Conservation (phyloP, 352 stramenopile species). For the Blastocystis sp. region DNA sequence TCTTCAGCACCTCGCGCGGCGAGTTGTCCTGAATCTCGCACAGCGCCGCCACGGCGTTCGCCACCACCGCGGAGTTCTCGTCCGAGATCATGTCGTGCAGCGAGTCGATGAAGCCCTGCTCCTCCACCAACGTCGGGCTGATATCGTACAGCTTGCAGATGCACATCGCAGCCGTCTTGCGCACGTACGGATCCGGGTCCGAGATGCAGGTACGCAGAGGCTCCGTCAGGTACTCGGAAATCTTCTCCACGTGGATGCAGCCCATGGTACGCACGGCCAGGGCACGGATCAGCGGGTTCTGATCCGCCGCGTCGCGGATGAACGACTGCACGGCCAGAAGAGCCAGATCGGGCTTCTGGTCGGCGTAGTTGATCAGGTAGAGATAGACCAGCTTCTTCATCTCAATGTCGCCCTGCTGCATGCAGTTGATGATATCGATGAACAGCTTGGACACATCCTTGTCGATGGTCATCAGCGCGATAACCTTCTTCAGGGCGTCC, state of each 20-base stretch:
- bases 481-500: constrained; percentile 99
- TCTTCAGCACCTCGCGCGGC: constrained; percentile 87
- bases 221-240: constrained; percentile 97
- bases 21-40: constrained; percentile 93
- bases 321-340: constrained; percentile 98
- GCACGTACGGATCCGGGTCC: constrained; percentile 91
- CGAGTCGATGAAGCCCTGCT: constrained; percentile 89
- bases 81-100: constrained; percentile 96
- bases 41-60: constrained; percentile 95
- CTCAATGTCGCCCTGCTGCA: constrained; percentile 88
- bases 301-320: constrained; percentile 86
- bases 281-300: constrained; percentile 89
- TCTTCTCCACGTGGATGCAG: constrained; percentile 96
- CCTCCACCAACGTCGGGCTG: constrained; percentile 90
- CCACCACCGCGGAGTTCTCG: constrained; percentile 90
- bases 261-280: constrained; percentile 97
- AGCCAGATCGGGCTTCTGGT: constrained; percentile 97
- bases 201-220: constrained; percentile 87
- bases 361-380: constrained; percentile 99
- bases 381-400: constrained; percentile 99
- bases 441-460: constrained; percentile 98
- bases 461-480: constrained; percentile 97
- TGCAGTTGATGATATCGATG: constrained; percentile 98
- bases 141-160: constrained; percentile 99
- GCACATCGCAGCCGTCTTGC: constrained; percentile 97